Conservation (phyloP, 495 filamentous ascomycete species). For the Penicillium dipodomyicola region DNA sequence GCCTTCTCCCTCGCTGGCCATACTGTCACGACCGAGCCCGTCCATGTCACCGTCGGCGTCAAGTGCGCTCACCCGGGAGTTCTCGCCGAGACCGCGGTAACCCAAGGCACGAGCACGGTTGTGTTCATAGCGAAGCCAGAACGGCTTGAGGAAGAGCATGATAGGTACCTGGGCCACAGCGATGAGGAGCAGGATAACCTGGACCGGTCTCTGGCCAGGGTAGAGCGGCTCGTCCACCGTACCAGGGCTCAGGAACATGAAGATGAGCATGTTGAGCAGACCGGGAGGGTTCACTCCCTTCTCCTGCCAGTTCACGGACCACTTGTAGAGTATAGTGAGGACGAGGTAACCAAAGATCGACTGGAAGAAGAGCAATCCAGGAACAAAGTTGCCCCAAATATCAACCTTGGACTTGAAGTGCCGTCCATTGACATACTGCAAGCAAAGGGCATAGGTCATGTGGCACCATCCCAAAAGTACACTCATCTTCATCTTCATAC, state of each 20-base stretch:
- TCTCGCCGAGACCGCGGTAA: slow-evolving; percentile 90
- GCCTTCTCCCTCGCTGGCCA: slow-evolving; percentile 79
- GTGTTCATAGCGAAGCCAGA: slow-evolving; percentile 89
- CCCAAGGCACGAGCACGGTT: slow-evolving; percentile 82
- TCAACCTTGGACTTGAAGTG: slow-evolving; percentile 94
- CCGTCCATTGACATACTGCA: slow-evolving; percentile 87
- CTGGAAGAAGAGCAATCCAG: slow-evolving; percentile 99
- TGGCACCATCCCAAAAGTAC: slow-evolving; percentile 94
- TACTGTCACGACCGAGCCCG: slow-evolving; percentile 58
- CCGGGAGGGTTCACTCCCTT: slow-evolving; percentile 68
- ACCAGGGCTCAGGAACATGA: slow-evolving; percentile 95
- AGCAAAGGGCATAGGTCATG: slow-evolving; percentile 96
- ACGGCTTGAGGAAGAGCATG: slow-evolving; percentile 90
- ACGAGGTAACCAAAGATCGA: slow-evolving; percentile 97
- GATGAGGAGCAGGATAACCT: slow-evolving; percentile 76
- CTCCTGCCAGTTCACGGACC: slow-evolving; percentile 83
- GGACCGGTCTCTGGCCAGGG: slow-evolving; percentile 67
- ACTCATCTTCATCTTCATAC: slow-evolving; percentile 99
- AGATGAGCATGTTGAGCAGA: slow-evolving; percentile 97
- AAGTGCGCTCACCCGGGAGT: slow-evolving; percentile 78
- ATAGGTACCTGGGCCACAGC: slow-evolving; percentile 85
- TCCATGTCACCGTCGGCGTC: slow-evolving; percentile 70
- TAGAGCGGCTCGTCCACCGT: slow-evolving; percentile 73
- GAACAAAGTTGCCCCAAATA: slow-evolving; percentile 94
- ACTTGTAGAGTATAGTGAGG: slow-evolving; percentile 93